phyloP scores from a whole-genome alignment of 2,329 filamentous ascomycete species.

The Proliferodiscus dingleyae region DNA sequence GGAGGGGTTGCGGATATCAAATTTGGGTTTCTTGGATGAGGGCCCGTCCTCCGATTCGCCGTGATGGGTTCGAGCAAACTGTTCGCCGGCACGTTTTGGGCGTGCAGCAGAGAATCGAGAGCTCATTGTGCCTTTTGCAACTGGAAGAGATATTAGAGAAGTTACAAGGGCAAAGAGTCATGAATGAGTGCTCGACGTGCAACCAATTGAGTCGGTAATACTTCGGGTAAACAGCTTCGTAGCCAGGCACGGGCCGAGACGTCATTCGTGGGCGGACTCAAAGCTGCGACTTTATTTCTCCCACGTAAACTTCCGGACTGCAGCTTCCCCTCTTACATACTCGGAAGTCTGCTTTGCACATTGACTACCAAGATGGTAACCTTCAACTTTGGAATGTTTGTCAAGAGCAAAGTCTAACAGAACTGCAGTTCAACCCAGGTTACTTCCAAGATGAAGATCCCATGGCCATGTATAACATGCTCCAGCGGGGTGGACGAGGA shows the following conservation, averaged over 20 bases:
- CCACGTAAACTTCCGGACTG: too few relatives aligned
- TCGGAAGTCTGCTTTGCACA: too few relatives aligned
- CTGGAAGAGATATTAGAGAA: not conserved
- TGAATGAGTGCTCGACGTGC: too few relatives aligned
- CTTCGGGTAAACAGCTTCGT: too few relatives aligned
- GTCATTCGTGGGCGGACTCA: too few relatives aligned
- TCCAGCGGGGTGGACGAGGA: slow-evolving; percentile 23
- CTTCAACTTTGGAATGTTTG: too few relatives aligned
- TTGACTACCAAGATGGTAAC: too few relatives aligned
- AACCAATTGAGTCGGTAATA: too few relatives aligned
- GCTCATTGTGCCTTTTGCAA: slow-evolving; percentile 33
- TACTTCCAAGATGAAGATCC: slow-evolving; percentile 28
- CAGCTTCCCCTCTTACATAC: too few relatives aligned
- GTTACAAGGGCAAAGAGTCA: not conserved
- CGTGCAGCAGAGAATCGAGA: slow-evolving; percentile 62
- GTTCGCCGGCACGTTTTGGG: slow-evolving; percentile 78
- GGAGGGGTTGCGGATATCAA: slow-evolving; percentile 92
- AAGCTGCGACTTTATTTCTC: too few relatives aligned
- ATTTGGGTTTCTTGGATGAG: slow-evolving; percentile 73
- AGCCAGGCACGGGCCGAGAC: too few relatives aligned
- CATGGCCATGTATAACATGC: slow-evolving; percentile 29
- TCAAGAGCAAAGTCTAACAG: too few relatives aligned
- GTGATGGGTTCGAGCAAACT: slow-evolving; percentile 71
- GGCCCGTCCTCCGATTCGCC: slow-evolving; percentile 45
- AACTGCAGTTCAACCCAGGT: slow-evolving; percentile 22